Conservation (phyloP, 305 asterid genomes). For the Solanum chacoense region DNA sequence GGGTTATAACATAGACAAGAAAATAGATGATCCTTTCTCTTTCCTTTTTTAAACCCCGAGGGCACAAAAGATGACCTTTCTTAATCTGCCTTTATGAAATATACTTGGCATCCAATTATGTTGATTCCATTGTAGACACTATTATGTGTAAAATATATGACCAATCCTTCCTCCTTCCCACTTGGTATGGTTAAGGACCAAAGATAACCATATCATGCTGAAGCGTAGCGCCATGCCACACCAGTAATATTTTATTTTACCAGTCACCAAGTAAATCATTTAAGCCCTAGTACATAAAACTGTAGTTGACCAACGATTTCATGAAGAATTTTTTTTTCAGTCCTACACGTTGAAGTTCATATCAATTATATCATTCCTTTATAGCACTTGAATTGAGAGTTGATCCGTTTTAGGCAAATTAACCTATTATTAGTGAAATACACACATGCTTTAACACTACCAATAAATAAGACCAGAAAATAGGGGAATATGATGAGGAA, state of each 20-base stretch:
- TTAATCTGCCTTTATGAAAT: not conserved
- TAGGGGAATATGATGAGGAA: not conserved
- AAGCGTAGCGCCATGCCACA: not conserved
- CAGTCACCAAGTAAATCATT: not conserved
- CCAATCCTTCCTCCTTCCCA: not conserved
- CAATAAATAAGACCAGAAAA: not conserved
- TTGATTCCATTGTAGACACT: not conserved
- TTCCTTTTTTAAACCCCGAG: not conserved
- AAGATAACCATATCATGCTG: not conserved
- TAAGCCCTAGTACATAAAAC: not conserved
- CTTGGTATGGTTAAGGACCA: not conserved
- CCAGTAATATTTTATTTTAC: not conserved
- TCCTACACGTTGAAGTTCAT: not conserved
- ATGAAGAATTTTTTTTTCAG: not conserved
- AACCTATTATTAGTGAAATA: not conserved
- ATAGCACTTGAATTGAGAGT: not conserved
- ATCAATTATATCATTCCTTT: not conserved
- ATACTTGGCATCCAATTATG: not conserved
- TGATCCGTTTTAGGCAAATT: not conserved
- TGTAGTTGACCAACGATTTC: not conserved
- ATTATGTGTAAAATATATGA: not conserved
- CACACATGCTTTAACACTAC: not conserved
- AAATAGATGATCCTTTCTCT: not conserved
- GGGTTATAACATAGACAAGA: not conserved
- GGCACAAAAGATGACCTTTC: not conserved